Evolutionary conservation across 805 yeast genomes (phyloP).

Genomic region (Komagataella kurtzmanii): DNA sequence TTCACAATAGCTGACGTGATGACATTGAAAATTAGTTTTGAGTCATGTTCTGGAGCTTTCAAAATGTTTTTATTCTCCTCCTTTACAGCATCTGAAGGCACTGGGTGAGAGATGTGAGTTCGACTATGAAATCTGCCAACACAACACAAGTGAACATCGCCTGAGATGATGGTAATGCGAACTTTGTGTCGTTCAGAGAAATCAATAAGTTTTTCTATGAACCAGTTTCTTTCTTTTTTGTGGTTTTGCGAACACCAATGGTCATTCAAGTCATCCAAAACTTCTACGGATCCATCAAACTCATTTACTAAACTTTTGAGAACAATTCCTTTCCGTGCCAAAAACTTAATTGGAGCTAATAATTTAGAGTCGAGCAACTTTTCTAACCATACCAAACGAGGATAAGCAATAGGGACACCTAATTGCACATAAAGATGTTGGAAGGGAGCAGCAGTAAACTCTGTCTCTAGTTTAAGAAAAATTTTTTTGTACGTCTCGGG

Average conservation of each 20-base stretch:
- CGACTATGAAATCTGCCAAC: constrained; percentile 64
- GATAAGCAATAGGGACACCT: constrained; percentile 93
- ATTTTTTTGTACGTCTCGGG: constrained; percentile 42
- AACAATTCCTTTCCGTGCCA: constrained; percentile 49
- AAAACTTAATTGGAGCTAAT: constrained; percentile 48
- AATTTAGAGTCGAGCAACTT: constrained; percentile 47
- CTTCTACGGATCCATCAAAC: constrained; percentile 85
- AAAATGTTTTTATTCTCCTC: constrained; percentile 25
- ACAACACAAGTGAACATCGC: constrained; percentile 88
- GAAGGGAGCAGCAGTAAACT: constrained; percentile 35
- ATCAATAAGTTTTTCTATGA: constrained; percentile 46
- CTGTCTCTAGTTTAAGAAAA: constrained; percentile 46
- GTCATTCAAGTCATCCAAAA: constrained; percentile 86
- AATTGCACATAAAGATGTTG: constrained; percentile 73
- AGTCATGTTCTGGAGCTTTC: constrained; percentile 50
- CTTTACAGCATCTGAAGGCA: constrained; percentile 17
- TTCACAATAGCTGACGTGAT: constrained; percentile 85
- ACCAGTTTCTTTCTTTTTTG: constrained; percentile 68
- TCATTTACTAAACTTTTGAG: constrained; percentile 73
- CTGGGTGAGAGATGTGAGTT: constrained; percentile 27
- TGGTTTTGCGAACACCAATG: constrained; percentile 93
- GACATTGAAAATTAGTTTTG: constrained; percentile 67
- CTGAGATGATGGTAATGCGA: constrained; percentile 75
- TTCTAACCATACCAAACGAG: constrained; percentile 88
- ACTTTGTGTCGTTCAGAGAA: constrained; percentile 54